These are phyloP conservation scores for Aspergillus felis DNA, from an alignment of 2,329 filamentous ascomycete species.

Conservation along the genomic window DNA sequence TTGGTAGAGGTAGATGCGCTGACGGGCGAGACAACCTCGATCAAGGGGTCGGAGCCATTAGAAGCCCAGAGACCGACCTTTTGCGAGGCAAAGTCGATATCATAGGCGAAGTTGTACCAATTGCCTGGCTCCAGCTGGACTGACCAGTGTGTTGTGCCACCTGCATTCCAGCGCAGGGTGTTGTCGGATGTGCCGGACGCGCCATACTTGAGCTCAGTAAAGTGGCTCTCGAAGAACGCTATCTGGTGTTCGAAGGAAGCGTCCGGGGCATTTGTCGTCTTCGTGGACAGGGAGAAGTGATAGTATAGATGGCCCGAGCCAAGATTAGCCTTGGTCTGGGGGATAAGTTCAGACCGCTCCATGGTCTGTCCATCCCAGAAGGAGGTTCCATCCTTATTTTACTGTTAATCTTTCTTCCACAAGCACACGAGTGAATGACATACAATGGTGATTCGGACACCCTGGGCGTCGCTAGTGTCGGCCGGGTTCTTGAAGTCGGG, in stretches of 20 bases:
- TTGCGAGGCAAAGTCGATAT: slow-evolving; percentile 63
- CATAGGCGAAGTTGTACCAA: slow-evolving; percentile 74
- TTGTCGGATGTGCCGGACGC: slow-evolving; percentile 47
- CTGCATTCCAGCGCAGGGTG: slow-evolving; percentile 62
- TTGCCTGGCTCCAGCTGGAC: slow-evolving; percentile 57
- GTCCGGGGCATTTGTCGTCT: slow-evolving; percentile 57
- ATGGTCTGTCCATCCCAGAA: slow-evolving; percentile 71
- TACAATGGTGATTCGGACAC: slow-evolving; percentile 65
- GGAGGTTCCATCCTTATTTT: slow-evolving; percentile 34
- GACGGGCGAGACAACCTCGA: slow-evolving; percentile 58
- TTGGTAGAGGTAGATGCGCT: slow-evolving; percentile 60
- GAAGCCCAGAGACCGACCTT: slow-evolving; percentile 69
- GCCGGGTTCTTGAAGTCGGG: slow-evolving; percentile 61
- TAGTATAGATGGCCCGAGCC: slow-evolving; percentile 64
- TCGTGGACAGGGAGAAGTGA: slow-evolving; percentile 65
- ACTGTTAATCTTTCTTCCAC: neutral
- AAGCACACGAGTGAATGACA: neutral
- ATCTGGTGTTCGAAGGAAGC: slow-evolving; percentile 65
- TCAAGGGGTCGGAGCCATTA: slow-evolving; percentile 56
- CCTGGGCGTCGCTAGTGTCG: slow-evolving; percentile 59
- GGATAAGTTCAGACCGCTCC: slow-evolving; percentile 71
- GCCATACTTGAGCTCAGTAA: slow-evolving; percentile 70
- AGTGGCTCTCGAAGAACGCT: slow-evolving; percentile 61
- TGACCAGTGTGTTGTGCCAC: slow-evolving; percentile 61
- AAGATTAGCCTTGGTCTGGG: slow-evolving; percentile 63